Evolutionary conservation across 805 yeast species (phyloP).

Genomic region (Torulaspora maleeae): DNA sequence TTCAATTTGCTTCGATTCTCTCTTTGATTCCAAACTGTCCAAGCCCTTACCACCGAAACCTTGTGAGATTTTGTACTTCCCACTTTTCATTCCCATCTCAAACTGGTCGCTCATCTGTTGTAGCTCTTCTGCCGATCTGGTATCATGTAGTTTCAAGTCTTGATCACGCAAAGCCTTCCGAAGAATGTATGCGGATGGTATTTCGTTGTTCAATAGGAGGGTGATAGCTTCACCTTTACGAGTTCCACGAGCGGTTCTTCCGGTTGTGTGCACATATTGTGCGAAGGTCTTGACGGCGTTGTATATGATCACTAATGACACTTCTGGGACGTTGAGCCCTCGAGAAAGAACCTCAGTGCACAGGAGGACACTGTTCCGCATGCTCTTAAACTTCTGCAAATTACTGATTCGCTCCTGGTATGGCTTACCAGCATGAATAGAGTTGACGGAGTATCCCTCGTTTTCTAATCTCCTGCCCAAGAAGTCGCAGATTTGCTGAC

Average conservation of each 20-base stretch:
- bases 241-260: conserved; percentile 94
- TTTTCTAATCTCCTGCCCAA: conserved; percentile 47
- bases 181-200: conserved; percentile 61
- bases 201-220: conserved; percentile 56
- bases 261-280: conserved; percentile 94
- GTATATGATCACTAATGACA: conserved; percentile 74
- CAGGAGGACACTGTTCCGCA: conserved; percentile 58
- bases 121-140: conserved; percentile 40
- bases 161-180: conserved; percentile 45
- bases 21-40: conserved; percentile 60
- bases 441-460: conserved; percentile 52
- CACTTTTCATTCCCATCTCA: conserved; percentile 56
- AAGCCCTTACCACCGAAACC: conserved; percentile 96
- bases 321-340: conserved; percentile 87
- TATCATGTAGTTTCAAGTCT: conserved; percentile 38
- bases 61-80: conserved; percentile 57
- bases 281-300: conserved; percentile 86
- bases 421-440: conserved; percentile 90
- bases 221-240: conserved; percentile 71
- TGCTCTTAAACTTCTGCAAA: conserved; percentile 60
- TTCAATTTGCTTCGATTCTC: conserved; percentile 25
- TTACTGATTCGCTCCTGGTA: conserved; percentile 77
- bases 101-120: conserved; percentile 50
- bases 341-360: conserved; percentile 96
- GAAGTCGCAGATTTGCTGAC: conserved; percentile 81